Evolutionary conservation across 768 basidiomycete genomes (phyloP), one percentile per base, ranked within the genome.

Genomic region (Termitomyces sp.): DNA sequence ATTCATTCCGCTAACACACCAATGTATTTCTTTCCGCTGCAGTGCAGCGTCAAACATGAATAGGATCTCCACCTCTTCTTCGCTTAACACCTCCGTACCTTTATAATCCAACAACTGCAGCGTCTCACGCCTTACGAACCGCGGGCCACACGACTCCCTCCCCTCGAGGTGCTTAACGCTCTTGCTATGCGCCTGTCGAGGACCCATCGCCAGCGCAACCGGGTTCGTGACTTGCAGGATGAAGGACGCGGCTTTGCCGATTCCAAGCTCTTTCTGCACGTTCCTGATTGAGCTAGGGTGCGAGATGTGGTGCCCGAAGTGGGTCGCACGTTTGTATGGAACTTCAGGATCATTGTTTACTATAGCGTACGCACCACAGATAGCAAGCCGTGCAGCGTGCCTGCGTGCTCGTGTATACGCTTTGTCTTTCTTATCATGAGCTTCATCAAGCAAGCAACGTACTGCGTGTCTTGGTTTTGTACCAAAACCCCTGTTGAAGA

Each of bases 391-490:
- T 0, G 79, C 80, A 0, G 77, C 0, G 78, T 76, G 7, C 84
- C 84, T 83, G 25, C 29, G 32, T 29, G n/a, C 32, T 20, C 4
- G 14, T 47, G 10, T 14, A 12, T 42, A 12, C 5, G 20, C 25
- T 9, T 37, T 10, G 11, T 31, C 1, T 17, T 6, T 37, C 12
- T 47, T 17, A 25, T 25, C 49, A 51, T 32, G 49, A 42, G 12
- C 36, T 4, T 43, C 4, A 50, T 6, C 5, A 36, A 6, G 4
- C 34, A 31, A 12, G 15, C 7, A 0, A 66, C 72, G 40, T 40
- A 83, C 84, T 83, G 70, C 80, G 73, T 7, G 86, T 88, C 70
- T 86, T 86, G 0, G 86, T 88, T 65, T 86, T 81, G 65, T 86
- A 87, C 81, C 83, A 10, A 87, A 65, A 0, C 80, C 80, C 56